These are phyloP conservation scores for Blastomyces emzantsi DNA, from an alignment of 2,329 filamentous ascomycete species.

Conservation along the genomic window DNA sequence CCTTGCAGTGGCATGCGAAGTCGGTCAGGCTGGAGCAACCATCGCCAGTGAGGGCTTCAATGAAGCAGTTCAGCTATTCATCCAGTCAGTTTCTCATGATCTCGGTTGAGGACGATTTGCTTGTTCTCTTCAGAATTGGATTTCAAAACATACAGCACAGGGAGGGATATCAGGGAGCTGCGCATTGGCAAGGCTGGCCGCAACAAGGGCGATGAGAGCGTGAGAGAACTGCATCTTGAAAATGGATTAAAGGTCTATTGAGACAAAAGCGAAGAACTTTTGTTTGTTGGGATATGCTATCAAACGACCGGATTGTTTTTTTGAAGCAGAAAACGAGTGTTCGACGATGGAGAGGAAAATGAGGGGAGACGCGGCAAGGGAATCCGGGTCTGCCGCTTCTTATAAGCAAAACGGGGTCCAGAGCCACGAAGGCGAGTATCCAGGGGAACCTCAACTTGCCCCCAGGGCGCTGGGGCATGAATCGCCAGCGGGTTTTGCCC, in stretches of 20 bases:
- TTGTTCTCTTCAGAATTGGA: not conserved
- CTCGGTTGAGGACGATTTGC: not conserved
- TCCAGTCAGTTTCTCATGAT: constrained; percentile 4
- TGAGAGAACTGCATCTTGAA: constrained; percentile 29
- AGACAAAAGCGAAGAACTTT: constrained; percentile 10
- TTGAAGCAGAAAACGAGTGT: constrained; percentile 17
- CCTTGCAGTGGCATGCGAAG: constrained; percentile 44
- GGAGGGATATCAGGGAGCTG: constrained; percentile 39
- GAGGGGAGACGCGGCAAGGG: not conserved
- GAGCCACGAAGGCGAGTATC: not conserved
- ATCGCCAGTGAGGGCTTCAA: constrained; percentile 33
- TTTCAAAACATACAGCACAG: constrained; percentile 36
- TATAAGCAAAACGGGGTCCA: constrained; percentile 7
- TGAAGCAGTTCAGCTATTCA: constrained; percentile 40
- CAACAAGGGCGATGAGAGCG: constrained; percentile 30
- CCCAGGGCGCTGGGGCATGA: too few relatives aligned
- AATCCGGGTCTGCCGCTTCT: constrained; percentile 1
- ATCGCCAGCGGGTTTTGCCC: not conserved
- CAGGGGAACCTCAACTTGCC: not conserved
- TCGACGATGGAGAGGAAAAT: constrained; percentile 1
- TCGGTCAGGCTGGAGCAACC: constrained; percentile 41
- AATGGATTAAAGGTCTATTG: constrained; percentile 4
- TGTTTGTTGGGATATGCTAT: constrained; percentile 7
- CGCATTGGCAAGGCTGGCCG: constrained; percentile 38
- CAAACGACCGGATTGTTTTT: constrained; percentile 7